Conservation (phyloP, 2,329 filamentous ascomycete genomes). For the Didymellaceae sp. region DNA sequence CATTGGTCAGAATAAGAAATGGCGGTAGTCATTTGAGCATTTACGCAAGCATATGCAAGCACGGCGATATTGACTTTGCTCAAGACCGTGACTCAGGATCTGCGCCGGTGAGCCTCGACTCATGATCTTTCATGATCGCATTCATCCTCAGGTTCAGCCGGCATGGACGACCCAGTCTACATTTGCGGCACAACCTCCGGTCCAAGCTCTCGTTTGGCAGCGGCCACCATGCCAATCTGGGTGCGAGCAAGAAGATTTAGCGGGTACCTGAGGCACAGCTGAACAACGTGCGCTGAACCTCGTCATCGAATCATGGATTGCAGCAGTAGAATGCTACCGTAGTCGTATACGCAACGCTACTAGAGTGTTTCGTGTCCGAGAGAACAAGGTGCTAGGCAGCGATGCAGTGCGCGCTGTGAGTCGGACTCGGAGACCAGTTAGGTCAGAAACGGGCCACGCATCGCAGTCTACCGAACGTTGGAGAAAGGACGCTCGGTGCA, state of each 20-base stretch:
- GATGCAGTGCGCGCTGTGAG: conserved; percentile 5
- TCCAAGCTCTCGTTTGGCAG: conserved; percentile 28
- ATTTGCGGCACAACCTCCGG: conserved; percentile 17
- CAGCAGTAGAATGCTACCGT: conserved; percentile 25
- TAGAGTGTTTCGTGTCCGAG: conserved; percentile 5
- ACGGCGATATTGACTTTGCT: neutral
- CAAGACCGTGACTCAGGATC: conserved; percentile 1
- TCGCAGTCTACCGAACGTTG: conserved; percentile 14
- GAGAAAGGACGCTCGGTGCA: conserved; percentile 22
- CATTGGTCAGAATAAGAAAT: conserved; percentile 1
- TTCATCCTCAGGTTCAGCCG: conserved; percentile 6
- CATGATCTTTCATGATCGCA: neutral
- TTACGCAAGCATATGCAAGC: conserved; percentile 5
- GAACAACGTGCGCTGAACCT: conserved; percentile 17
- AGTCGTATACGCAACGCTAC: conserved; percentile 15
- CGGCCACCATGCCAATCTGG: conserved; percentile 30
- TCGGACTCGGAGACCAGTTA: conserved; percentile 12
- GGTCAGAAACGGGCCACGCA: conserved; percentile 14
- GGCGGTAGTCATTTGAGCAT: neutral
- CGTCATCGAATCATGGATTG: neutral
- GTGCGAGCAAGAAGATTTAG: conserved; percentile 28
- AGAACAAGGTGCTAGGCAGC: conserved; percentile 20
- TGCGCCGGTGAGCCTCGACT: conserved; percentile 7
- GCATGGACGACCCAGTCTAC: conserved; percentile 24
- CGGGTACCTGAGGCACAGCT: conserved; percentile 29